Percentiles rank a stretch among this genome's conserved stretches.
Evolutionary conservation across 1,139 yeast species (phyloP).

Genomic region (Suhomyces terraborum): DNA sequence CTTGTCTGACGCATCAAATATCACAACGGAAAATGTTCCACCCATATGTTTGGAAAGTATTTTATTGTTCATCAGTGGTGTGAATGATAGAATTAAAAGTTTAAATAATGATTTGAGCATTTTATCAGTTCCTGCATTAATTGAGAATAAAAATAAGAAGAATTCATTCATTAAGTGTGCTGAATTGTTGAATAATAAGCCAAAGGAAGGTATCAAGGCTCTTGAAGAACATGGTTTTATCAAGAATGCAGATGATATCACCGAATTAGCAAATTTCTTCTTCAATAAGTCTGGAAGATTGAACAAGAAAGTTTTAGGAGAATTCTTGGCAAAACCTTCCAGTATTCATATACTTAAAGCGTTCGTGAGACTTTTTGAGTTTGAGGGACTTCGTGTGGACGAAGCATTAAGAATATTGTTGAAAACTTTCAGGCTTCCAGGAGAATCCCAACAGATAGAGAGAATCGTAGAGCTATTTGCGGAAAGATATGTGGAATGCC

Average conservation of each 20-base stretch:
- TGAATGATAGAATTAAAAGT: constrained; percentile 56
- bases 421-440: constrained; percentile 88
- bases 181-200: constrained; percentile 71
- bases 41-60: constrained; percentile 92
- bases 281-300: constrained; percentile 77
- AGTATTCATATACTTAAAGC: constrained; percentile 60
- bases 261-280: constrained; percentile 74
- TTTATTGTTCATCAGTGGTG: constrained; percentile 66
- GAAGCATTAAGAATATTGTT: constrained; percentile 86
- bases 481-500: constrained; percentile 69
- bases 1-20: constrained; percentile 73
- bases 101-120: constrained; percentile 21
- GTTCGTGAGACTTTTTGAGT: constrained; percentile 75
- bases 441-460: constrained; percentile 96
- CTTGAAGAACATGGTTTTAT: constrained; percentile 68
- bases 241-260: constrained; percentile 49
- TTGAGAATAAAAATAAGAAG: constrained; percentile 58
- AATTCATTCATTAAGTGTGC: constrained; percentile 77
- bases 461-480: constrained; percentile 88
- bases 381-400: constrained; percentile 77
- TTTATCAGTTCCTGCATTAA: constrained; percentile 30
- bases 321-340: constrained; percentile 74
- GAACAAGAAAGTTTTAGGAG: constrained; percentile 87
- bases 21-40: constrained; percentile 85
- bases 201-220: constrained; percentile 69